Base-by-base conservation (phyloP, 2,329 filamentous ascomycete species). In the Colletotrichum sp. region DNA sequence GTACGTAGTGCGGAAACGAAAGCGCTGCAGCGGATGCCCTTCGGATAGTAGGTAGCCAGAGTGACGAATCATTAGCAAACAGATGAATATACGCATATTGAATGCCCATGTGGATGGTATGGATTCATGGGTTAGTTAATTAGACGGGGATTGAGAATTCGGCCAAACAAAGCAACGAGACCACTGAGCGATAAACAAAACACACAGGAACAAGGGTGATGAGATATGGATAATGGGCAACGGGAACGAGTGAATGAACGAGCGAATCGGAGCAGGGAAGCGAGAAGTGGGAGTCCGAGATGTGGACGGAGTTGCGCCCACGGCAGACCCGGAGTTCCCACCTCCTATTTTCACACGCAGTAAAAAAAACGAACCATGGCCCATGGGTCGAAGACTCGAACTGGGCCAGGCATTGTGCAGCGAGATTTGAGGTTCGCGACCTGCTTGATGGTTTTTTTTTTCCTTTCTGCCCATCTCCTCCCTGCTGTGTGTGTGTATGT, bases 241-340 rank as follows among this genome's bases (percentile, higher is more conserved):
- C 28, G 55, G 16, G n/a, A 62, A 28, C 28, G 59, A 28, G 59
- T 28, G 28, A 62, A 62, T 26, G 26, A n/a, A 24, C 21, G 55
- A 44, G 26, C 66, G 32, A 68, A 68, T 68, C 66, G 66, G 52
- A 60, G 65, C 39, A 44, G 32, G 32, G 16, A 30, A 39, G 4
- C 57, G 36, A 72, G 69, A 57, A 30, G 57, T 71, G 63, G 60
- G 69, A 68, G 69, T 55, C 28, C 28, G 52, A 44, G 32, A 68
- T 44, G 28, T 24, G 57, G 34, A 68, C 49, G 21, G 30, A 68
- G 21, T 36, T 13, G 67, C 39, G 26, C 26, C 55, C 67, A 69
- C 68, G 68, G 34, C 36, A 70, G 68, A 70, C 68, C 68, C 55
- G 57, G 68, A 70, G 68, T 63, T 70, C 36, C 57, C 68, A 49